Base-by-base conservation (phyloP, 2,329 filamentous ascomycete genomes). In the Coleophoma cylindrospora region DNA sequence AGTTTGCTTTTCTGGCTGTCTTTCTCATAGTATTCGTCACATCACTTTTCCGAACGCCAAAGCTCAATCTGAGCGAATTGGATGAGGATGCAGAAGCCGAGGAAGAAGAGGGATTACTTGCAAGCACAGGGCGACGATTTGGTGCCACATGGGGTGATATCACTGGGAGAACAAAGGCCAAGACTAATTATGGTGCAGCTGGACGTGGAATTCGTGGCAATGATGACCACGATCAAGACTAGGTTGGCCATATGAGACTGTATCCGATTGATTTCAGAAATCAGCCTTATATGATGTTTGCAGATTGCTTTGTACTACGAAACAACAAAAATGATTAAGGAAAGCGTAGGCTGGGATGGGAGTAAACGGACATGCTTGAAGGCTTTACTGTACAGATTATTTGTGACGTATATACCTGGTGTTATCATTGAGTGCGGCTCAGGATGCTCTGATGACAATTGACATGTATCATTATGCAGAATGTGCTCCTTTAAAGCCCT, bases 81-180 rank as follows among this genome's bases (percentile, higher is more conserved):
- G 94, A 97, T 57, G 88, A 92, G 54, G 91, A 96, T 64, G 85
- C 91, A 14, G 89, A 95, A 67, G 88, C 86, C 32, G 91, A 92
- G 15, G 94, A 97, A 66, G 94, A 99, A 64, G 94, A 99, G 71
- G 89, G 91, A 11, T 73, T 99, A 45, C 73, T 99, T 43, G 89
- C 90, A 0, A 90, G 83, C 60, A 95, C 91, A 0, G 84, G 90
- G 6, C 74, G 90, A 50, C 79, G 90, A 33, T 91, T 95, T 58
- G 86, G 87, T 40, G 89, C 89, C 5, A 91, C 87, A 1, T 96
- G 91, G 91, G 82, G 92, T 66, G 90, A 95, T 65, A 86, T 95
- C 46, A 89, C 86, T 1, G 78, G 40, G 66, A 63, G 60, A 43
- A 33, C 57, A 1, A 61, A 60, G 46, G 27, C 27, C 27, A 60